Percentiles rank a stretch among this genome's conserved stretches.
Conservation (phyloP, 208 protist genomes). For the Vickermania spadyakhi region DNA sequence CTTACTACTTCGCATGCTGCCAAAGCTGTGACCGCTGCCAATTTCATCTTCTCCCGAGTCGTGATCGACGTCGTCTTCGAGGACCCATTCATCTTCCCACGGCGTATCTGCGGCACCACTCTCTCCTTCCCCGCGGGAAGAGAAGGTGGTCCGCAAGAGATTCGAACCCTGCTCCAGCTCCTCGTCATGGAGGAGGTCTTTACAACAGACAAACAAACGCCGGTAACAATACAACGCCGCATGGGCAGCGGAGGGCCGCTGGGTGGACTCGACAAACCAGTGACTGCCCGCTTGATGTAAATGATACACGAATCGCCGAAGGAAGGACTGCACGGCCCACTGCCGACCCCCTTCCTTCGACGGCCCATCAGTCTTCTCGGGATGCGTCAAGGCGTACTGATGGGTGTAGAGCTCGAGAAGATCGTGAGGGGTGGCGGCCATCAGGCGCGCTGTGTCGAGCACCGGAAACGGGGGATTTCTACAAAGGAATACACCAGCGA, state of each 20-base stretch:
- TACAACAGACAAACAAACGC: not conserved
- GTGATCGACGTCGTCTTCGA: no score
- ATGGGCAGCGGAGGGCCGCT: not conserved
- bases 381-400: not conserved
- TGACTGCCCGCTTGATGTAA: not conserved
- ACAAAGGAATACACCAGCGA: constrained; percentile 41
- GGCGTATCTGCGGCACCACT: not conserved
- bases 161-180: no score
- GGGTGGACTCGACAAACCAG: not conserved
- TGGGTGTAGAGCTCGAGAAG: not conserved
- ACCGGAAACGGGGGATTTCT: constrained; percentile 17
- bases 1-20: no score
- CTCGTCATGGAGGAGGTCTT: not conserved
- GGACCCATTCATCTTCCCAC: no score
- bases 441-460: not conserved
- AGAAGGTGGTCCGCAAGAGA: no score
- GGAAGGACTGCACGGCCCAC: not conserved
- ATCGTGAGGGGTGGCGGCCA: not conserved
- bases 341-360: not conserved
- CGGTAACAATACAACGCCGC: not conserved
- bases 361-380: not conserved
- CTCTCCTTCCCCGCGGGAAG: not conserved
- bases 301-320: not conserved
- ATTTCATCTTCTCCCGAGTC: no score
- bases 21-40: no score